phyloP scores from a whole-genome alignment of 164 flowering plant species.

The Cinnamomum micranthum region DNA sequence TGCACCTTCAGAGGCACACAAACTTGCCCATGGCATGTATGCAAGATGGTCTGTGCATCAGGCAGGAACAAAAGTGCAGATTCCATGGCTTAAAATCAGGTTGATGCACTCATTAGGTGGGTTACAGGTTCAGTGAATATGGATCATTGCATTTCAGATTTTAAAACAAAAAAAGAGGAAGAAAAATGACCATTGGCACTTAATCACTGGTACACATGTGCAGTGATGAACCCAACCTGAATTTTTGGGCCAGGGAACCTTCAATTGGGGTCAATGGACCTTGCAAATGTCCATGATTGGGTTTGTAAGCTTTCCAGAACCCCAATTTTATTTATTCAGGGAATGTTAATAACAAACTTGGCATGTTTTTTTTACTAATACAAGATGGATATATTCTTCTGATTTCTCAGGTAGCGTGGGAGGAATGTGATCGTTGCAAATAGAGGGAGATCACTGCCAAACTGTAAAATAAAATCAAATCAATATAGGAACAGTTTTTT shows the following conservation, averaged over 20 bases:
- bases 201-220: background rate
- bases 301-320: background rate
- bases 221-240: background rate
- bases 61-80: background rate
- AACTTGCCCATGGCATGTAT: background rate
- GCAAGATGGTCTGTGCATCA: background rate
- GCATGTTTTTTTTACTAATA: background rate
- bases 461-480: background rate
- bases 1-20: background rate
- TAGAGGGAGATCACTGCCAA: background rate
- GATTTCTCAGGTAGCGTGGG: background rate
- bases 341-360: background rate
- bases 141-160: no score
- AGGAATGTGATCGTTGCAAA: conserved; percentile 12
- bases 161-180: no score
- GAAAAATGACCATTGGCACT: background rate
- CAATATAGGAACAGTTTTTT: no score
- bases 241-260: background rate
- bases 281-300: background rate
- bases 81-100: background rate
- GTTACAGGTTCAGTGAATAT: no score
- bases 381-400: background rate
- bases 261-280: background rate
- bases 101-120: no score
- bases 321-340: background rate